Base-by-base conservation (phyloP, 2,329 filamentous ascomycete genomes). In the Xylaria sp. region DNA sequence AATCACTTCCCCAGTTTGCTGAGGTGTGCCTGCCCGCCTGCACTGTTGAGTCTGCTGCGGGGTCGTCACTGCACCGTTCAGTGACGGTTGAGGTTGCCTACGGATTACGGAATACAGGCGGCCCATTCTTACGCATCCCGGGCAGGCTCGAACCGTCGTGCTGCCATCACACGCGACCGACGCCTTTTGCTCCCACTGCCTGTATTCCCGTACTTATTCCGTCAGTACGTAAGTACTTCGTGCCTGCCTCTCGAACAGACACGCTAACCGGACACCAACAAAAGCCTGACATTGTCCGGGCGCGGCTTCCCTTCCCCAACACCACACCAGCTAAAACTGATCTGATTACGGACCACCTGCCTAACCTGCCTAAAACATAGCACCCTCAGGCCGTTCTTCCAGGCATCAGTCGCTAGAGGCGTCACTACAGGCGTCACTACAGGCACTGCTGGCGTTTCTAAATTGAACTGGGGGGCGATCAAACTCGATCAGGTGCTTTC, bases 231-330 rank as follows among this genome's bases (percentile, higher is more conserved):
- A 30, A 30, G 23, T 30, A 30, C 23, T 30, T 30, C 23, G 4
- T 30, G 23, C 23, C 4, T 30, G 23, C 23, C 23, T 30, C 23
- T 30, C 42, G n/a, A n/a, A 13, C 42, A 46, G n/a, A 46, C 42
- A 11, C 47, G 16, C 18, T 46, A 53, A 34, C 42, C 44, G 11
- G 23, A 10, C 13, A 51, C 44, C 51, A 35, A 42, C 34, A n/a
- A 51, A 49, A 53, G 37, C 39, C 53, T 62, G 53, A 47, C 47
- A 23, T 34, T 19, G 39, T 55, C 35, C 57, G 63, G 23, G 23
- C 60, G 59, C 37, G 54, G 61, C 60, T 58, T 59, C 59, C 62
- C 62, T 58, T 59, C 59, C 62, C 62, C 58, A 63, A 59, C 47
- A 47, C 37, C 37, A 42, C 37, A 42, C 18, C 57, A 30, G 23